Percentiles rank a stretch among this genome's conserved stretches.
Conservation (phyloP, 129 eudicot species). For the Chrysanthemum lavandulifolium region DNA sequence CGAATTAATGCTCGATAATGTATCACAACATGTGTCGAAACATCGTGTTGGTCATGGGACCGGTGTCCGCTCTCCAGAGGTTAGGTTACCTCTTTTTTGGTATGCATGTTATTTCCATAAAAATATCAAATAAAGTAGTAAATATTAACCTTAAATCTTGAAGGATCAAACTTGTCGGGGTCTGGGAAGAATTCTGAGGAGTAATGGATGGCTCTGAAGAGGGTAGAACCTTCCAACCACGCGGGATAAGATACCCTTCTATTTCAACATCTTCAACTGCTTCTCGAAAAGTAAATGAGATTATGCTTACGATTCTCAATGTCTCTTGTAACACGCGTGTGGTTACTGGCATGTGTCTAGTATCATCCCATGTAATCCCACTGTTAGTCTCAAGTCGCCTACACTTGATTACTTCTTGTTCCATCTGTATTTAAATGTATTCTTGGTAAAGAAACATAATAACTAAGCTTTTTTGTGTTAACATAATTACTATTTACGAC, state of each 20-base stretch:
- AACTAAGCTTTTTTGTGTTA: not conserved
- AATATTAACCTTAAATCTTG: constrained; percentile 71
- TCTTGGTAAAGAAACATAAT: not conserved
- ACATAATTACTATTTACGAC: not conserved
- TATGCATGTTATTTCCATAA: no score
- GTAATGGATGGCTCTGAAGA: constrained; percentile 80
- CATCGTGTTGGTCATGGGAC: no score
- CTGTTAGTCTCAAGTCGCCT: constrained; percentile 33
- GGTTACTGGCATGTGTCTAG: constrained; percentile 61
- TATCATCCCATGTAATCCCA: constrained; percentile 77
- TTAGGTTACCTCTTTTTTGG: no score
- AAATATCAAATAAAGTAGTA: no score
- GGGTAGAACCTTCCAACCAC: constrained; percentile 98
- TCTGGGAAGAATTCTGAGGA: constrained; percentile 60
- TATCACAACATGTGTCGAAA: no score
- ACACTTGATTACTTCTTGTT: constrained; percentile 61
- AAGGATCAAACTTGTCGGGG: constrained; percentile 82
- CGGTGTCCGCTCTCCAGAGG: no score
- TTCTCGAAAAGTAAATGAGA: constrained; percentile 83
- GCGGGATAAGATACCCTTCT: constrained; percentile 72
- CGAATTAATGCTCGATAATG: not conserved
- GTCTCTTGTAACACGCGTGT: constrained; percentile 81
- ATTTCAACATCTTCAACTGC: constrained; percentile 89
- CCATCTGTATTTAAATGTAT: constrained; percentile 42
- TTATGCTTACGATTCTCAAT: constrained; percentile 60